A percentile compares a stretch with the other conserved stretches of the same genome.
phyloP scores from a whole-genome alignment of 1,284 basidiomycete genomes.

The Xerocomus nothofagi region DNA sequence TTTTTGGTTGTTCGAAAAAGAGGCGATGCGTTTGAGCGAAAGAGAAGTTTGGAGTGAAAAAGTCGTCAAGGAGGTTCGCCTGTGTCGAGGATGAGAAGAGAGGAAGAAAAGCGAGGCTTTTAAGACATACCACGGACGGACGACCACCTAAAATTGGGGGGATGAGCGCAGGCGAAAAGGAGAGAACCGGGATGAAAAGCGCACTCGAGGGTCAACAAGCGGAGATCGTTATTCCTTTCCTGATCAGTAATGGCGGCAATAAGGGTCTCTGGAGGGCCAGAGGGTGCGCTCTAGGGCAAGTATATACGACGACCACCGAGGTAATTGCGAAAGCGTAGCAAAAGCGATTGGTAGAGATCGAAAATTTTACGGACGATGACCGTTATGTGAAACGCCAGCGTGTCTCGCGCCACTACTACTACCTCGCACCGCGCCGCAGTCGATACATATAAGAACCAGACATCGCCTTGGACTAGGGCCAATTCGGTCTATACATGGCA shows the following conservation, averaged over 20 bases:
- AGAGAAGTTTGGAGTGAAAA: constrained; percentile 18
- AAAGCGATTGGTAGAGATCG: constrained; percentile 26
- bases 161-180: constrained; percentile 13
- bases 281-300: constrained; percentile 22
- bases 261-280: constrained; percentile 42
- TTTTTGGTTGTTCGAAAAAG: too few relatives aligned
- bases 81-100: constrained; percentile 35
- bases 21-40: constrained; percentile 18
- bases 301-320: constrained; percentile 39
- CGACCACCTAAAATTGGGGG: constrained; percentile 61
- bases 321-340: constrained; percentile 18
- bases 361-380: too few relatives aligned
- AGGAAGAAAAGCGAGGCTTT: constrained; percentile 8
- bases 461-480: constrained; percentile 26
- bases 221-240: constrained; percentile 74
- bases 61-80: constrained; percentile 75
- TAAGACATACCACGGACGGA: constrained; percentile 65
- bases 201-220: constrained; percentile 77
- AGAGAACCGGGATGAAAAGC: constrained; percentile 36
- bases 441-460: constrained; percentile 18
- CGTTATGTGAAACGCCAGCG: constrained; percentile 31
- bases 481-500: constrained; percentile 22
- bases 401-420: background rate
- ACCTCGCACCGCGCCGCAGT: constrained; percentile 3
- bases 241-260: constrained; percentile 68